Evolutionary conservation across 768 basidiomycete species (phyloP).

Genomic region (Trametes sanguinea): DNA sequence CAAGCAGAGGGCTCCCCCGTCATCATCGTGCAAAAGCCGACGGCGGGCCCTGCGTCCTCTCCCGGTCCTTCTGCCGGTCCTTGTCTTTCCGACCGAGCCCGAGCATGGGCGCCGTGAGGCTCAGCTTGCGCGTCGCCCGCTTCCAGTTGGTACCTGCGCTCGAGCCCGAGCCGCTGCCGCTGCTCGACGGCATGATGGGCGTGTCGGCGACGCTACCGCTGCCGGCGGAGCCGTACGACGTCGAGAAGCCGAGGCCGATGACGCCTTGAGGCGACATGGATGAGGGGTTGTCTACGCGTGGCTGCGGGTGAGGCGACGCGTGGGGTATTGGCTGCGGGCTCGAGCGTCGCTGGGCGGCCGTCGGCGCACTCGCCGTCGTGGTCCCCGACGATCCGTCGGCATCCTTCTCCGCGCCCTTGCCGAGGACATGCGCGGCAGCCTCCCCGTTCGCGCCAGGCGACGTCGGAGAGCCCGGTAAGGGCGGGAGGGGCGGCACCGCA

Average conservation of each 20-base stretch:
- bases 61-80: conserved; percentile 44
- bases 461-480: conserved; percentile 26
- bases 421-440: neutral
- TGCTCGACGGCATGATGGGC: conserved; percentile 13
- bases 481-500: conserved; percentile 21
- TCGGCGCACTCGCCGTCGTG: neutral
- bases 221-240: conserved; percentile 18
- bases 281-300: neutral
- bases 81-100: conserved; percentile 55
- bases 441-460: conserved; percentile 8
- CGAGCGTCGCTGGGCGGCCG: neutral
- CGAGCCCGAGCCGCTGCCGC: conserved; percentile 6
- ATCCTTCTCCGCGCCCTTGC: neutral
- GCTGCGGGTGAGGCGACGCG: neutral
- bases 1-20: neutral
- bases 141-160: conserved; percentile 32
- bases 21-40: conserved; percentile 15
- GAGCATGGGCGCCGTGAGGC: conserved; percentile 60
- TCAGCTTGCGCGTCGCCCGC: conserved; percentile 64
- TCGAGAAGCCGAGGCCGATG: conserved; percentile 10
- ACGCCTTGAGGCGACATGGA: neutral
- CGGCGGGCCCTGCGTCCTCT: conserved; percentile 9
- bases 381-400: neutral
- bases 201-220: conserved; percentile 18
- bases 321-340: neutral